Percentiles rank a stretch among this genome's conserved stretches.
phyloP scores from a whole-genome alignment of 495 filamentous ascomycete species.

The Aspergillus ostianus region DNA sequence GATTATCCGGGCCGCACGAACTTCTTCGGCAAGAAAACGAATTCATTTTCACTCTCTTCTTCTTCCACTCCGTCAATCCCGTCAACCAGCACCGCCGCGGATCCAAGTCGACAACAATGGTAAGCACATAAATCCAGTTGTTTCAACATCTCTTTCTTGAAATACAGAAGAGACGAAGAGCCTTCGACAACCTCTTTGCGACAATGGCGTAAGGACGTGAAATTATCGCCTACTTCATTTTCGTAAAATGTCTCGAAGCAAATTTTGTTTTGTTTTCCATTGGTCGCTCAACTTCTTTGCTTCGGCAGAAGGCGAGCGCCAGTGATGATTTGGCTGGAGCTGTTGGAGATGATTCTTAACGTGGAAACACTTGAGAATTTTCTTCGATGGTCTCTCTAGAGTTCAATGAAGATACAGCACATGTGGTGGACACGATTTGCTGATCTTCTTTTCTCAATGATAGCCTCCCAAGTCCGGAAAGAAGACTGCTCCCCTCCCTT shows the following conservation, averaged over 20 bases:
- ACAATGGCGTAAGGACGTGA: conserved; percentile 32
- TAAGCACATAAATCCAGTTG: conserved; percentile 42
- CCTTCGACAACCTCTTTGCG: conserved; percentile 35
- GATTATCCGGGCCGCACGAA: conserved; percentile 21
- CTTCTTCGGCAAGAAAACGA: conserved; percentile 21
- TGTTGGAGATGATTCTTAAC: conserved; percentile 45
- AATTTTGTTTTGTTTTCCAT: conserved; percentile 37
- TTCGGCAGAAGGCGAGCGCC: conserved; percentile 39
- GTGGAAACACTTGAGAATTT: conserved; percentile 51
- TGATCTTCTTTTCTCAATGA: conserved; percentile 99
- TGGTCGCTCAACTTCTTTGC: conserved; percentile 13
- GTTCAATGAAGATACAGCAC: conserved; percentile 78
- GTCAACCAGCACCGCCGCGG: conserved; percentile 40
- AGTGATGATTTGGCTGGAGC: conserved; percentile 86
- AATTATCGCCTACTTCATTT: conserved; percentile 30
- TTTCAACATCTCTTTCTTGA: conserved; percentile 13
- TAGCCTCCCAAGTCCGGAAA: conserved; percentile 95
- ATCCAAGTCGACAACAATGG: conserved; percentile 51
- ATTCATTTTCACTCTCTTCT: conserved; percentile 22
- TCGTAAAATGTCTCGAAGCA: conserved; percentile 38
- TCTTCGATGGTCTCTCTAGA: conserved; percentile 75
- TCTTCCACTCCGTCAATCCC: conserved; percentile 38
- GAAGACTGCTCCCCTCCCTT: conserved; percentile 93
- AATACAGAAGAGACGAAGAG: conserved; percentile 15
- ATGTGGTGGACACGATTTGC: conserved; percentile 74